Percentiles rank a stretch among this genome's conserved stretches.
phyloP scores from a whole-genome alignment of 2,329 filamentous ascomycete species.

The Herpotrichia juniperi region DNA sequence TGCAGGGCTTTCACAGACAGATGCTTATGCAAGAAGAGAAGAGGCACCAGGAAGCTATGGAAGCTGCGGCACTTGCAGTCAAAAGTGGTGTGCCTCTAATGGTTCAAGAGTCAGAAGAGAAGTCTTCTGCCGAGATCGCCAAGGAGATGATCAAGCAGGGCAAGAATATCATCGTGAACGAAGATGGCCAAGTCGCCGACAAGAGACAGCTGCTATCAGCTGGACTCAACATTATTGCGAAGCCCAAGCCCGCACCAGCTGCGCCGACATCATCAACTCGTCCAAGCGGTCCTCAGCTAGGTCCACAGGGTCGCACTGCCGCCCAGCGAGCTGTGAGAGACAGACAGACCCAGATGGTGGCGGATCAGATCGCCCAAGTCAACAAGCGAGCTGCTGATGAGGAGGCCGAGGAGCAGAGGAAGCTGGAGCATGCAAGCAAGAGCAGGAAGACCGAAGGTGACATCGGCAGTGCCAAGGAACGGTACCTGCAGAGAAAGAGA shows the following conservation, averaged over 20 bases:
- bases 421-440: constrained; percentile 71
- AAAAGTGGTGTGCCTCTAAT: constrained; percentile 40
- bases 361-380: constrained; percentile 74
- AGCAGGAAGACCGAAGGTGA: constrained; percentile 78
- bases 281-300: constrained; percentile 19
- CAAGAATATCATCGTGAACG: constrained; percentile 72
- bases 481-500: constrained; percentile 78
- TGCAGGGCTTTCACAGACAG: constrained; percentile 79
- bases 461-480: constrained; percentile 77
- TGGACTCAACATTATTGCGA: constrained; percentile 74
- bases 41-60: constrained; percentile 71
- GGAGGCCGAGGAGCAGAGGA: constrained; percentile 68
- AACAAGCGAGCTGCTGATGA: constrained; percentile 74
- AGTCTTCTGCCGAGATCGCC: constrained; percentile 68
- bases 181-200: constrained; percentile 83
- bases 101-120: constrained; percentile 53
- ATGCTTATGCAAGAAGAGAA: constrained; percentile 74
- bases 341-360: constrained; percentile 78
- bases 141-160: constrained; percentile 69
- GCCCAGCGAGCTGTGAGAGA: constrained; percentile 72
- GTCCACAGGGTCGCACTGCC: constrained; percentile 46
- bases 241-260: constrained; percentile 58
- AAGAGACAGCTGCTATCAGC: constrained; percentile 79
- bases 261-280: constrained; percentile 21
- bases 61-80: constrained; percentile 62